Evolutionary conservation across 768 basidiomycete species (phyloP), one percentile per base, ranked within the genome.

Genomic region (Trametes cingulata): DNA sequence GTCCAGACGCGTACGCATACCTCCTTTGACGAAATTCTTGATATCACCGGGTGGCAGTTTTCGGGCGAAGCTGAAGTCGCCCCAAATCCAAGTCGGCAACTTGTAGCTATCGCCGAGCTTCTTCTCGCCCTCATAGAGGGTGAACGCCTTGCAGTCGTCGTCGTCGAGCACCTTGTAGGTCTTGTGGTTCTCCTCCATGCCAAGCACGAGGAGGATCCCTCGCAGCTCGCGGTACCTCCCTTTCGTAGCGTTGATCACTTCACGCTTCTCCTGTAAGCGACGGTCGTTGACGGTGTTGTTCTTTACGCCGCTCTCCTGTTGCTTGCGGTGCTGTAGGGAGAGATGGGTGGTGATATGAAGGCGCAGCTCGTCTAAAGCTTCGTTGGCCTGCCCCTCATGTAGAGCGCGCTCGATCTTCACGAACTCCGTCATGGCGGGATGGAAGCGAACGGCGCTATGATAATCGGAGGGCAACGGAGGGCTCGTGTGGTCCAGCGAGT

Each of bases 331-430:
- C 17, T 54, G 39, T 15, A 50, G 20, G 3, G 48, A 10, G 6
- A 39, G 40, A 9, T 46, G 40, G 9, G 53, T 61, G 12, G 47
- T 56, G 5, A 56, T 0, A n/a, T 61, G 54, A 29, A 51, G 13
- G 1, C 55, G 60, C 14, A 61, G 14, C 3, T 35, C 39, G 35
- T 55, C 60, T 3, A 61, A 25, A 2, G 53, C 60, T 15, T 56
- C 42, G 33, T 56, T 45, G 8, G 60, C 60, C 41, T 52, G 39
- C 3, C 48, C 60, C 40, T 46, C 17, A 8, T 41, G 48, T 15
- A 61, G 20, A 0, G 6, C 20, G 0, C 25, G 36, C 22, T 61
- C 59, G 5, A 55, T 15, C 13, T 46, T n/a, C 3, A 43, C 42
- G n/a, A 37, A 19, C 2, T 25, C 7, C 10, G 33, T 41, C 54